Evolutionary conservation across 306 rosid genomes (phyloP).

Genomic region (Mucuna pruriens): DNA sequence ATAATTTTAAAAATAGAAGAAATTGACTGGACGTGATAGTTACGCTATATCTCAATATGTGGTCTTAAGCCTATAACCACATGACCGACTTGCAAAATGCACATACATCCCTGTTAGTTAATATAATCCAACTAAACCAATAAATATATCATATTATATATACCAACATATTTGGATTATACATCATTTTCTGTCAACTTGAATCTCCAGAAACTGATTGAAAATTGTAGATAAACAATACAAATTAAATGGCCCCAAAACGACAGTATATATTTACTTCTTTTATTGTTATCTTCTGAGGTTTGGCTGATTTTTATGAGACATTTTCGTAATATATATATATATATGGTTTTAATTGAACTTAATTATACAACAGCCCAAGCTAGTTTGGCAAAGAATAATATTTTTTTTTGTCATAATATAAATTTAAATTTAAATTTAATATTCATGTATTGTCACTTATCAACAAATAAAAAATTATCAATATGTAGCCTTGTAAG

Average conservation of each 20-base stretch:
- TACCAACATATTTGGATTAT: too few relatives aligned
- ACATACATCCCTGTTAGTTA: not conserved
- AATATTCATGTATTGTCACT: too few relatives aligned
- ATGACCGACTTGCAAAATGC: not conserved
- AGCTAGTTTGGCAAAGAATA: too few relatives aligned
- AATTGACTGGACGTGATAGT: conserved; percentile 25
- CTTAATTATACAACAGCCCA: too few relatives aligned
- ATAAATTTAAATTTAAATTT: too few relatives aligned
- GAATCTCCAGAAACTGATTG: conserved; percentile 6
- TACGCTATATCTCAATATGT: not conserved
- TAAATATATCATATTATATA: too few relatives aligned
- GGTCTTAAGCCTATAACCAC: not conserved
- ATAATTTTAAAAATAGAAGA: not conserved
- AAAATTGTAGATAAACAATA: not conserved
- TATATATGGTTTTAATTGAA: too few relatives aligned
- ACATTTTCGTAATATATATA: too few relatives aligned
- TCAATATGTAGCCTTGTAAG: too few relatives aligned
- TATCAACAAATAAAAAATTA: too few relatives aligned
- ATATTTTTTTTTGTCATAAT: too few relatives aligned
- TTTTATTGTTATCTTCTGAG: not conserved
- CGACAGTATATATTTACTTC: not conserved
- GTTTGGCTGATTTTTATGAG: not conserved
- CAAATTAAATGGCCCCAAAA: not conserved
- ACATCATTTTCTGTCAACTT: not conserved
- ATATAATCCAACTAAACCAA: not conserved